phyloP scores from a whole-genome alignment of 306 rosid genomes.

The Pyrus pyrifolia region DNA sequence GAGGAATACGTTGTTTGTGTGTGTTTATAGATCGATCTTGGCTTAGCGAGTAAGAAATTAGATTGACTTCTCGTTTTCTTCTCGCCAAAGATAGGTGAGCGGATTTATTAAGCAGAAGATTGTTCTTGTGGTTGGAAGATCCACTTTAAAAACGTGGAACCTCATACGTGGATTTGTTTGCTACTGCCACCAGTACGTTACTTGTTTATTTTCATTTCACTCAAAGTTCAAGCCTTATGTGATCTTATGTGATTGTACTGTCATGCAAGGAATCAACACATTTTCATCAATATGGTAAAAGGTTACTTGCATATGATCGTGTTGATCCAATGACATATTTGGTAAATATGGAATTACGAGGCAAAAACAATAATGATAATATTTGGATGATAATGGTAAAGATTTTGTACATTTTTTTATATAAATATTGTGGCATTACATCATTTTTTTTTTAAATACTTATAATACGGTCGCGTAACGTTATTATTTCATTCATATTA shows the following conservation, averaged over 20 bases:
- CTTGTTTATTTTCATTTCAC: background rate
- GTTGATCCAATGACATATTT: background rate
- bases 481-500: no score
- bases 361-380: background rate
- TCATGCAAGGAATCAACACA: accelerated
- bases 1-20: background rate
- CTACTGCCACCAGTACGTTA: background rate
- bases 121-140: background rate
- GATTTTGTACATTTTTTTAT: background rate
- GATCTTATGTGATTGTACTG: no score
- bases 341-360: background rate
- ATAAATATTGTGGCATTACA: no score
- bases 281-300: accelerated
- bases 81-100: background rate
- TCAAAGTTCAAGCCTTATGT: no score
- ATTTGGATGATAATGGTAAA: background rate
- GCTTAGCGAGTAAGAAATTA: conserved; percentile 50
- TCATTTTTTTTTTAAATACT: no score
- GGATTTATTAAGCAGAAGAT: background rate
- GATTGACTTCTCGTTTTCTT: conserved; percentile 21
- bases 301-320: no score
- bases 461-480: accelerated
- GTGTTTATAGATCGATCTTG: conserved; percentile 2
- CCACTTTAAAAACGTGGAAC: background rate
- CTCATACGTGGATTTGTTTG: background rate